These are phyloP conservation scores for Gonapodya sp. DNA, from an alignment of 192 early-diverging fungal species.

Conservation along the genomic window DNA sequence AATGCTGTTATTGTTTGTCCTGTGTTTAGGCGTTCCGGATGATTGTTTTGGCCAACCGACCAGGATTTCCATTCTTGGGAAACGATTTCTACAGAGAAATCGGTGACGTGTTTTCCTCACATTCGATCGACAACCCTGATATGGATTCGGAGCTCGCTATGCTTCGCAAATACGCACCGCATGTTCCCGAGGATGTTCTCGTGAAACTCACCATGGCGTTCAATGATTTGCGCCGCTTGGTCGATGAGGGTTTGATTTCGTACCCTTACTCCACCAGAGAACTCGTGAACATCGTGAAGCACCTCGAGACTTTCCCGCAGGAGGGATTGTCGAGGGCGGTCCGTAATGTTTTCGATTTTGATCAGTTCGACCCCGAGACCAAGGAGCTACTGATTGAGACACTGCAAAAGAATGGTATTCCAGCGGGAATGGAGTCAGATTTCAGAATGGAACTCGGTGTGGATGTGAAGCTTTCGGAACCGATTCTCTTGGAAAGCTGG, in stretches of 20 bases:
- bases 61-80: constrained; percentile 66
- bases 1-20: constrained; percentile 28
- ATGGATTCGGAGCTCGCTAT: constrained; percentile 60
- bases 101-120: constrained; percentile 65
- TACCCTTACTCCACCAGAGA: constrained; percentile 80
- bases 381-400: constrained; percentile 61
- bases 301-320: constrained; percentile 61
- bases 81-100: constrained; percentile 77
- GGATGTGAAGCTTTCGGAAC: constrained; percentile 33
- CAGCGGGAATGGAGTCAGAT: constrained; percentile 56
- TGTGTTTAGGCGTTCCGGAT: constrained; percentile 49
- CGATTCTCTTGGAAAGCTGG: constrained; percentile 48
- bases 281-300: constrained; percentile 65
- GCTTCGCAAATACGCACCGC: constrained; percentile 58
- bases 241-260: constrained; percentile 64
- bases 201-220: constrained; percentile 58
- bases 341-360: constrained; percentile 76
- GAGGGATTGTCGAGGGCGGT: constrained; percentile 59
- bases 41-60: constrained; percentile 75
- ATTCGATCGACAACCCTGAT: constrained; percentile 72
- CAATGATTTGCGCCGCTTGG: constrained; percentile 54
- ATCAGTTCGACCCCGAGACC: constrained; percentile 55
- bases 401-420: constrained; percentile 64
- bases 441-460: constrained; percentile 51
- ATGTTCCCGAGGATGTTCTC: constrained; percentile 57